phyloP scores from a whole-genome alignment of 495 filamentous ascomycete species.

The Xylona heveae region DNA sequence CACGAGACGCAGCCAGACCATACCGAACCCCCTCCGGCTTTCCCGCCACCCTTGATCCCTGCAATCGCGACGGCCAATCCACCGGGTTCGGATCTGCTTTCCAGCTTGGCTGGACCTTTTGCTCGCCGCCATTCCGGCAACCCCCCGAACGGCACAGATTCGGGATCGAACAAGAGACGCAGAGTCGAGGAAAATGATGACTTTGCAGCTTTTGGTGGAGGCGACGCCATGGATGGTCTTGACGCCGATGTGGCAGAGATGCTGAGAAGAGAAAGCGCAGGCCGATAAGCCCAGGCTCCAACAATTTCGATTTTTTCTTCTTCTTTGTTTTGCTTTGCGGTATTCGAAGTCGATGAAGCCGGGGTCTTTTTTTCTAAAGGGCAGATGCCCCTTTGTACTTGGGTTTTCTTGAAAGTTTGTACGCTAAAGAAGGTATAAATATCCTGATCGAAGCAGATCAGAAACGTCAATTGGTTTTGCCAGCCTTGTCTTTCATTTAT shows the following conservation, averaged over 20 bases:
- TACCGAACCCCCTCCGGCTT: conserved; percentile 5
- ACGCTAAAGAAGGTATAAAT: no score
- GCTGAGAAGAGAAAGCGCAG: conserved; percentile 32
- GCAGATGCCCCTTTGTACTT: no score
- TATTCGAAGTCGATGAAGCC: no score
- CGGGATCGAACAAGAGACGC: conserved; percentile 63
- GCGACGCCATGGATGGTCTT: conserved; percentile 43
- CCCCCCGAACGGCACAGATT: conserved; percentile 21
- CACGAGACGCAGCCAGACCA: conserved; percentile 2
- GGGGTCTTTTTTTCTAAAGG: no score
- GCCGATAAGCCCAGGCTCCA: background rate
- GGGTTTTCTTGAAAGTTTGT: no score
- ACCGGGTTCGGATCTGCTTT: conserved; percentile 19
- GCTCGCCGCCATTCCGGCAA: conserved; percentile 15
- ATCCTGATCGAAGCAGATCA: no score
- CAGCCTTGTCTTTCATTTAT: no score
- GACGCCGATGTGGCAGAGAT: conserved; percentile 73
- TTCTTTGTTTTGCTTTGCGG: no score
- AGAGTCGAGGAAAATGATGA: conserved; percentile 54
- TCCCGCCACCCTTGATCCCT: conserved; percentile 1
- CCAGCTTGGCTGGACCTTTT: conserved; percentile 22
- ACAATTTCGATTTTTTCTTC: background rate
- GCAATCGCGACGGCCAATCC: no score
- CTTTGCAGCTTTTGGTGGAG: conserved; percentile 44
- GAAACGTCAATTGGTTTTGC: no score